Base-by-base conservation (phyloP, 352 stramenopile genomes). In the Globisporangium viniferum region DNA sequence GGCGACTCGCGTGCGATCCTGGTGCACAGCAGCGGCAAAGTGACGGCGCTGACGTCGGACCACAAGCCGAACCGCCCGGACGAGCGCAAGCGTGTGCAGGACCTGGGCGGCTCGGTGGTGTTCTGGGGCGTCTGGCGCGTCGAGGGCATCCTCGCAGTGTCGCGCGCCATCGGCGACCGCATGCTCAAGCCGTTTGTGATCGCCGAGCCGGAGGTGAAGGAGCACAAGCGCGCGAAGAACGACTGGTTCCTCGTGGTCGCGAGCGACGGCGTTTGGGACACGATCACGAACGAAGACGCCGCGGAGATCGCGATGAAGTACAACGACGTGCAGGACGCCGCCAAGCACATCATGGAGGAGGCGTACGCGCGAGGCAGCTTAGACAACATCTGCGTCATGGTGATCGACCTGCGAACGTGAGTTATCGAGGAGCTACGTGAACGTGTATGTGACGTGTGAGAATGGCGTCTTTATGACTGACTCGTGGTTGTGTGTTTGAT, bases 141-240 rank as follows among this genome's bases (percentile, higher is more conserved):
- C n/a, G 87, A 98, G 73, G 94, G 94, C 41, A 94, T 98, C 59
- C 79, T 98, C 53, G 94, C 94, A 22, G 92, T 98, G 33, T 98
- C 91, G 15, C 89, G 89, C 39, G 90, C 92, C 35, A 97, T 98
- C 64, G 94, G 94, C 18, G 94, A 98, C 72, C 83, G 88, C 36
- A 92, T 93, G 76, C 79, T 98, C 36, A 97, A 98, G 75, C 91
- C 88, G 0, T 98, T 94, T 41, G 91, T 98, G n/a, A 89, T 93
- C 3, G 87, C 91, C 8, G 89, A 97, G 67, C 93, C 93, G 0
- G 93, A 98, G 70, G 84, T 97, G 59, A 90, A 84, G 53, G 74
- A 90, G 66, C 75, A 86, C 39, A 84, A 64, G 55, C 77, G 83
- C 70, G 79, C 76, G 22, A 75, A 80, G 20, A 75, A 88, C 41